Percentiles rank a stretch among this genome's conserved stretches.
Evolutionary conservation across 768 basidiomycete genomes (phyloP).

Genomic region (Mycena rosella): DNA sequence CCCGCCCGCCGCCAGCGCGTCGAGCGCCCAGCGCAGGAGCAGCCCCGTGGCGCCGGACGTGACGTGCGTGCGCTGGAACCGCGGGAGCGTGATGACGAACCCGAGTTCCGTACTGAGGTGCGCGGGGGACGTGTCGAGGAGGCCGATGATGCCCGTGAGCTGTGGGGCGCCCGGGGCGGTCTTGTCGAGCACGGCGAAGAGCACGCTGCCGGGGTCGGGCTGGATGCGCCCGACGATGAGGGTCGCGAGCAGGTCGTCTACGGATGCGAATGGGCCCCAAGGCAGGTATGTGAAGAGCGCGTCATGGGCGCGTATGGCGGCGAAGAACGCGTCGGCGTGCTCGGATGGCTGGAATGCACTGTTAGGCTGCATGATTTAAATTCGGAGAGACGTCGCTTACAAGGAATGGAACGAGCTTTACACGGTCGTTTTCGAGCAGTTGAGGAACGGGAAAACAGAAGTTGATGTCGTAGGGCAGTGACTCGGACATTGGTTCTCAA

Average conservation of each 20-base stretch:
- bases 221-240: slow-evolving; percentile 53
- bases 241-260: slow-evolving; percentile 50
- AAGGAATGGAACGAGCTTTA: slow-evolving; percentile 65
- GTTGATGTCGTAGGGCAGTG: slow-evolving; percentile 51
- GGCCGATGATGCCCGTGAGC: slow-evolving; percentile 67
- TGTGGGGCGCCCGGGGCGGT: slow-evolving; percentile 31
- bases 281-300: slow-evolving; percentile 63
- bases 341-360: slow-evolving; percentile 53
- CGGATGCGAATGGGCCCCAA: slow-evolving; percentile 60
- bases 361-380: not conserved
- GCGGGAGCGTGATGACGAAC: slow-evolving; percentile 64
- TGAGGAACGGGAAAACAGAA: slow-evolving; percentile 64
- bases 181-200: slow-evolving; percentile 71
- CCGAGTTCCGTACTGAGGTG: slow-evolving; percentile 68
- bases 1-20: too few species aligned
- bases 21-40: slow-evolving; percentile 61
- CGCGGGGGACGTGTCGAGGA: slow-evolving; percentile 57
- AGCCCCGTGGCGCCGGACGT: slow-evolving; percentile 66
- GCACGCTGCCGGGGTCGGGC: slow-evolving; percentile 48
- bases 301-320: slow-evolving; percentile 48
- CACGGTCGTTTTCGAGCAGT: slow-evolving; percentile 58
- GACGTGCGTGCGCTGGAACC: slow-evolving; percentile 75
- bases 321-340: slow-evolving; percentile 58
- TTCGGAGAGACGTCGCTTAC: slow-evolving; percentile 45
- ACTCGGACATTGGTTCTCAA: not conserved